A percentile compares a stretch with the other conserved stretches of the same genome.
Evolutionary conservation across 495 filamentous ascomycete genomes (phyloP).

Genomic region (Neurospora sp.): DNA sequence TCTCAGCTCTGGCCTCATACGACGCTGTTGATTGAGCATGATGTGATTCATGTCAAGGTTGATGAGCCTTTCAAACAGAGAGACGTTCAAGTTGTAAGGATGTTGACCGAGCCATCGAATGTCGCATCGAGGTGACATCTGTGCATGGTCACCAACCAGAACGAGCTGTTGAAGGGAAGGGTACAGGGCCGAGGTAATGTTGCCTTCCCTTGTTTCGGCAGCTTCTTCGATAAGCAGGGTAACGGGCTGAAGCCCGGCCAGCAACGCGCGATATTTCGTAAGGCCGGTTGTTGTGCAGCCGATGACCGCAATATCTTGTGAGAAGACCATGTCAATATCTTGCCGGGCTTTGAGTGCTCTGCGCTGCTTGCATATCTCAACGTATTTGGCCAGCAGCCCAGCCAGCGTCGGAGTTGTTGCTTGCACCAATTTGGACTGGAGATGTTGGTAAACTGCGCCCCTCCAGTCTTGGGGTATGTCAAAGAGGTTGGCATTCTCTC

Average conservation of each 20-base stretch:
- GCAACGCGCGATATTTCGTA: conserved; percentile 72
- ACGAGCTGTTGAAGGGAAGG: conserved; percentile 46
- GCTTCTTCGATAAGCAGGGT: conserved; percentile 50
- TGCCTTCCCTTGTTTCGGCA: conserved; percentile 45
- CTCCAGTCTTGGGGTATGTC: conserved; percentile 20
- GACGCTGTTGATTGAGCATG: conserved; percentile 54
- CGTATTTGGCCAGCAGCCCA: conserved; percentile 17
- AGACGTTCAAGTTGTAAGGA: conserved; percentile 47
- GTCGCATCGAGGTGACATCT: conserved; percentile 39
- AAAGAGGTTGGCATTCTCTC: conserved; percentile 19
- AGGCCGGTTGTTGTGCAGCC: conserved; percentile 60
- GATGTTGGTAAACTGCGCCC: conserved; percentile 31
- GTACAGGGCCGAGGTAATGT: conserved; percentile 45
- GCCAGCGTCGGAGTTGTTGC: conserved; percentile 14
- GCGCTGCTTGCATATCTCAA: conserved; percentile 20
- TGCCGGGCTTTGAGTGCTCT: conserved; percentile 23
- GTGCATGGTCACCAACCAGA: conserved; percentile 47
- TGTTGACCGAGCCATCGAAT: conserved; percentile 61
- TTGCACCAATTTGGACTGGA: conserved; percentile 25
- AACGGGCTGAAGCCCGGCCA: conserved; percentile 59
- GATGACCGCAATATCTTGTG: conserved; percentile 28
- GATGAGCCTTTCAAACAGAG: conserved; percentile 55
- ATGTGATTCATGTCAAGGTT: conserved; percentile 55
- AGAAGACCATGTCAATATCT: conserved; percentile 21
- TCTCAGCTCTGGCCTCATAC: conserved; percentile 64